Conservation (phyloP, 129 eudicot species). For the Smallanthus sonchifolius region DNA sequence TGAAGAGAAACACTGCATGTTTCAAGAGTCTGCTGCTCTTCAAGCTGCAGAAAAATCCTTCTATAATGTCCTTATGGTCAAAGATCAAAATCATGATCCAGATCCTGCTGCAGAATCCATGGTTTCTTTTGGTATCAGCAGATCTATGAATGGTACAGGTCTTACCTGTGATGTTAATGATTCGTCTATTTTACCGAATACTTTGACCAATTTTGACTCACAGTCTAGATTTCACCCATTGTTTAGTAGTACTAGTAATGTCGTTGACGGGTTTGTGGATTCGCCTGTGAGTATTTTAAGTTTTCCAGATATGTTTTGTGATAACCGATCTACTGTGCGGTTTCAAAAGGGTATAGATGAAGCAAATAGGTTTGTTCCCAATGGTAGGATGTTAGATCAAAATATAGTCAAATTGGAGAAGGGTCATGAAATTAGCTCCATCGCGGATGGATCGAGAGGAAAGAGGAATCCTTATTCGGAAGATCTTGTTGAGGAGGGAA, state of each 20-base stretch:
- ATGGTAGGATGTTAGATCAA: slow-evolving; percentile 16
- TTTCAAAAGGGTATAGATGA: slow-evolving; percentile 53
- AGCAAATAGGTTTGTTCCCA: slow-evolving; percentile 56
- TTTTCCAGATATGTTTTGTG: slow-evolving; percentile 47
- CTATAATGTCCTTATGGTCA: slow-evolving; percentile 57
- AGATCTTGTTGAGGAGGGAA: slow-evolving; percentile 40
- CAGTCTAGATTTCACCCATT: slow-evolving; percentile 37
- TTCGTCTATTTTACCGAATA: slow-evolving; percentile 3
- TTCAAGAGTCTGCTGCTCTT: slow-evolving; percentile 82
- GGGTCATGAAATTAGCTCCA: slow-evolving; percentile 1
- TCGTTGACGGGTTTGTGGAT: slow-evolving; percentile 47
- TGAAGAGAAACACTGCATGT: slow-evolving; percentile 61
- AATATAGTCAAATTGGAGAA: slow-evolving; percentile 32
- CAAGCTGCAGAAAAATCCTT: slow-evolving; percentile 74
- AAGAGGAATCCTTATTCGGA: slow-evolving; percentile 40
- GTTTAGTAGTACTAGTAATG: slow-evolving; percentile 31
- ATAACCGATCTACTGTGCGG: slow-evolving; percentile 40
- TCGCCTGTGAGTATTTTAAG: slow-evolving; percentile 73
- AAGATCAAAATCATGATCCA: slow-evolving; percentile 14
- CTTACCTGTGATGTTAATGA: slow-evolving; percentile 28
- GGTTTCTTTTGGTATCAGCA: not conserved
- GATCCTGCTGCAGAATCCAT: slow-evolving; percentile 7
- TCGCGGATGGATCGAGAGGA: slow-evolving; percentile 35
- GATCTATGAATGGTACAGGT: slow-evolving; percentile 11
- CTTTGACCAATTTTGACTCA: slow-evolving; percentile 12